Percentiles rank a stretch among this genome's conserved stretches.
Evolutionary conservation across 2,329 filamentous ascomycete genomes (phyloP).

Genomic region (Blastomyces silverae): DNA sequence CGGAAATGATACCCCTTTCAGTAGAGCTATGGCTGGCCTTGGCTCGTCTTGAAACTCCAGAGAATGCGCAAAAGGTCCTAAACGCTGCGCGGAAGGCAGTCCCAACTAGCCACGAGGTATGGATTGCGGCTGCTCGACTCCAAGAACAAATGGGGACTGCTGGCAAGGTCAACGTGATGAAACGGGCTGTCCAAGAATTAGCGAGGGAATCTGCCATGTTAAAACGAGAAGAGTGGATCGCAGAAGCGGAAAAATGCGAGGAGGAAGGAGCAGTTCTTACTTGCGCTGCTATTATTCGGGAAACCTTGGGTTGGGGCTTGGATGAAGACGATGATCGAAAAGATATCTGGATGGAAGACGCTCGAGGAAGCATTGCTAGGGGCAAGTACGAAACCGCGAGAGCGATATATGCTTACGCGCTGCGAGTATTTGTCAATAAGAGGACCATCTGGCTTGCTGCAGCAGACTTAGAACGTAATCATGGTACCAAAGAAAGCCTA

Average conservation of each 20-base stretch:
- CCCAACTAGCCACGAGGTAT: slow-evolving; percentile 89
- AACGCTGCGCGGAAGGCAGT: slow-evolving; percentile 93
- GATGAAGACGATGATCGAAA: slow-evolving; percentile 96
- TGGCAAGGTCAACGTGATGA: slow-evolving; percentile 83
- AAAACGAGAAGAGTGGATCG: slow-evolving; percentile 94
- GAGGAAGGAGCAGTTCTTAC: slow-evolving; percentile 82
- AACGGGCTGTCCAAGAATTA: slow-evolving; percentile 79
- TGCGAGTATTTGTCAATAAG: slow-evolving; percentile 83
- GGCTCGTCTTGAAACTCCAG: slow-evolving; percentile 77
- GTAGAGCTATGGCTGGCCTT: slow-evolving; percentile 93
- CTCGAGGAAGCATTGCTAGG: slow-evolving; percentile 69
- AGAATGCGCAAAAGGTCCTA: slow-evolving; percentile 89
- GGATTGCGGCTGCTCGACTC: slow-evolving; percentile 86
- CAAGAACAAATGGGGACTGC: slow-evolving; percentile 83
- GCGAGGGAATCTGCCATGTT: slow-evolving; percentile 92
- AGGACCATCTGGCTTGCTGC: slow-evolving; percentile 85
- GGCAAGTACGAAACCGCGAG: slow-evolving; percentile 84
- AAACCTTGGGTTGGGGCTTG: slow-evolving; percentile 85
- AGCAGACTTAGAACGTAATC: slow-evolving; percentile 82
- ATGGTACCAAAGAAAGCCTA: slow-evolving; percentile 74
- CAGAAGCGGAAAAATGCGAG: slow-evolving; percentile 89
- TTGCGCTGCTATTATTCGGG: slow-evolving; percentile 80
- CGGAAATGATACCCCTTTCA: slow-evolving; percentile 87
- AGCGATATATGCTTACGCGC: slow-evolving; percentile 85
- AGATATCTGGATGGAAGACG: slow-evolving; percentile 93